Evolutionary conservation across 495 filamentous ascomycete genomes (phyloP).

Genomic region (Aspergillus affinis): DNA sequence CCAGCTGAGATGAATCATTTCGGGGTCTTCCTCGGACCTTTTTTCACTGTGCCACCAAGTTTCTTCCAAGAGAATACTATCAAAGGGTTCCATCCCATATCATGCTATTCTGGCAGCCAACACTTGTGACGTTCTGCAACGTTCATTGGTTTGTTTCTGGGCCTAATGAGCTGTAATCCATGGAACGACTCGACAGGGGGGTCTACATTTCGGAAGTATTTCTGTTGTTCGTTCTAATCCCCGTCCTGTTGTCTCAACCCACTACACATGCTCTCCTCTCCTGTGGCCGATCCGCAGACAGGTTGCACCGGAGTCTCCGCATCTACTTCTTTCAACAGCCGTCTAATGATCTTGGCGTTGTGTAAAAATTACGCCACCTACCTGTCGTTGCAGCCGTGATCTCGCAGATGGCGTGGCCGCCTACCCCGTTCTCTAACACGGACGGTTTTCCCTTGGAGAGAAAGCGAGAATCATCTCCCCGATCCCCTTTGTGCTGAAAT

Average conservation of each 20-base stretch:
- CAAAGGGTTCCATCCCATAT: not conserved
- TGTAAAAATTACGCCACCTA: conserved; percentile 18
- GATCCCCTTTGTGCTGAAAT: not conserved
- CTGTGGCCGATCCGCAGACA: conserved; percentile 12
- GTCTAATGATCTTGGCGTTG: conserved; percentile 20
- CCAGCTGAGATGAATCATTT: not conserved
- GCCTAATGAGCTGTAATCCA: not conserved
- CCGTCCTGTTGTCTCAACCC: conserved; percentile 1
- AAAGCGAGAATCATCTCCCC: not conserved
- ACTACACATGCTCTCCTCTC: conserved; percentile 1
- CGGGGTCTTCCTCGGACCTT: not conserved
- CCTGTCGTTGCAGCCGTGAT: not conserved
- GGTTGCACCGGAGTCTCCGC: conserved; percentile 19
- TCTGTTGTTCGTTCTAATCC: not conserved
- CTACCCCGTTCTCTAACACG: not conserved
- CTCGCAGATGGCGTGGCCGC: not conserved
- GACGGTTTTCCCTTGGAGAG: not conserved
- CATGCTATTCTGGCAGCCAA: not conserved
- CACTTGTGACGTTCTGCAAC: not conserved
- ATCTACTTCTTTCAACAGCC: conserved; percentile 11
- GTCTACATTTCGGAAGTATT: not conserved
- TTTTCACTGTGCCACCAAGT: not conserved
- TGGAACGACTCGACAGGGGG: conserved; percentile 1
- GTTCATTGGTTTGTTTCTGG: conserved; percentile 1
- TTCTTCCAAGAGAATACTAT: not conserved